Percentiles rank a stretch among this genome's conserved stretches.
Evolutionary conservation across 148 eudicot genomes (phyloP).

Genomic region (Vaccinium corymbosum): DNA sequence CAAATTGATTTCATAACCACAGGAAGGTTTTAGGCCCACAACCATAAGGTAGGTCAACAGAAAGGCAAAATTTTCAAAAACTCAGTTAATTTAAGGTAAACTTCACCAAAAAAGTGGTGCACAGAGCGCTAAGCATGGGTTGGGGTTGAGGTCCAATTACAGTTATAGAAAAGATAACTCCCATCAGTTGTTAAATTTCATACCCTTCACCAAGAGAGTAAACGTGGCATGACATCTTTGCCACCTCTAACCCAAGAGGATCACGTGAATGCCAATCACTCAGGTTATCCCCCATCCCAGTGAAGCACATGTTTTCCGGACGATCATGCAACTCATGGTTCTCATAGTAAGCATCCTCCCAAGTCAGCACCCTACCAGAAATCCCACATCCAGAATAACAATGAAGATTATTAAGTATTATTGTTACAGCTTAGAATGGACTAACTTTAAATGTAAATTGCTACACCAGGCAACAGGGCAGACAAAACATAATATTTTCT

Average conservation of each 20-base stretch:
- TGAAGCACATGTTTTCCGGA: slow-evolving; percentile 33
- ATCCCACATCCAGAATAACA: slow-evolving; percentile 7
- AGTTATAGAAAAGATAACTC: not conserved
- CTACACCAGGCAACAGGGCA: not conserved
- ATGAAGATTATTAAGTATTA: not conserved
- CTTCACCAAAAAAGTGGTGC: not conserved
- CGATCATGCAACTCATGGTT: slow-evolving; percentile 33
- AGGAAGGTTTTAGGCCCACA: not conserved
- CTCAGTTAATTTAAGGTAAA: not conserved
- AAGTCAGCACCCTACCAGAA: slow-evolving; percentile 67
- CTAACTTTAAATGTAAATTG: not conserved
- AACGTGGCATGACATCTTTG: slow-evolving; percentile 79
- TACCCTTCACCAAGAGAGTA: slow-evolving; percentile 96
- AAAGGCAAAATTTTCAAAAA: not conserved
- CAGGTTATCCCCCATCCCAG: slow-evolving; percentile 28
- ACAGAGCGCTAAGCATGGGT: not conserved
- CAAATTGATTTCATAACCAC: not conserved
- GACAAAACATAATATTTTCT: not conserved
- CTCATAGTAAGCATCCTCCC: slow-evolving; percentile 82
- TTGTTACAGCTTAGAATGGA: not conserved
- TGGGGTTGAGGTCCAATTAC: not conserved
- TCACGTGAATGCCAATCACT: slow-evolving; percentile 50
- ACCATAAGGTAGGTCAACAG: not conserved
- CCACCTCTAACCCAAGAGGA: slow-evolving; percentile 71
- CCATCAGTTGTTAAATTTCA: slow-evolving; percentile 17